Base-by-base conservation (phyloP, 2,329 filamentous ascomycete genomes). In the Pseudogymnoascus sp. region DNA sequence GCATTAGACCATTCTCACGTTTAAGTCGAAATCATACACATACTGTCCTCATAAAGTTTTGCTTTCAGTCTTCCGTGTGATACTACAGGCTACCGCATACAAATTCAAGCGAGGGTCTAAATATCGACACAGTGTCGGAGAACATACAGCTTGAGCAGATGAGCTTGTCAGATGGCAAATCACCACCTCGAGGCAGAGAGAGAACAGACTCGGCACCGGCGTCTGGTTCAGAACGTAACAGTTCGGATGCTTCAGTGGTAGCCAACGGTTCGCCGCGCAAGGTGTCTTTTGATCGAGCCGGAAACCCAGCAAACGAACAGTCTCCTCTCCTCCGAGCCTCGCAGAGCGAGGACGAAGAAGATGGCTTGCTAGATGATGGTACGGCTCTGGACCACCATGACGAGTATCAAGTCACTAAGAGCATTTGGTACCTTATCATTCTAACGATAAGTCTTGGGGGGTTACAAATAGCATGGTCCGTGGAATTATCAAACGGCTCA, bases 381-480 rank as follows among this genome's bases (percentile, higher is more conserved):
- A 63, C 66, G 19, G 72, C 77, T 24, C 73, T 75, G 66, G 70
- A 74, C 43, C 78, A 79, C 53, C 73, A 78, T 5, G 78, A 82
- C 66, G 75, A 77, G 14, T 79, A 76, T 62, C 82, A 91, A 70
- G 81, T 84, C 65, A 88, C 89, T 24, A 96, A 93, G 81, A 93
- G 89, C 75, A 79, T 87, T 53, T 91, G 88, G 86, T 96, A 96
- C 75, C 80, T 98, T 70, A 84, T 96, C 68, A 79, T 96, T 66
- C 78, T 98, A 75, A 96, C 93, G 6, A 81, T 97, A 66, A 87
- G 90, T 72, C 90, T 96, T 68, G 91, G 91, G 65, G 93, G 91
- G 24, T 79, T 98, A 66, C 93, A 98, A 77, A 89, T 98, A 69
- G 92, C 93, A 28, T 98, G 93, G 93, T 93, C 93, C 1, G 92